Conservation (phyloP, 352 stramenopile genomes). For the Pythium vanterpoolii region DNA sequence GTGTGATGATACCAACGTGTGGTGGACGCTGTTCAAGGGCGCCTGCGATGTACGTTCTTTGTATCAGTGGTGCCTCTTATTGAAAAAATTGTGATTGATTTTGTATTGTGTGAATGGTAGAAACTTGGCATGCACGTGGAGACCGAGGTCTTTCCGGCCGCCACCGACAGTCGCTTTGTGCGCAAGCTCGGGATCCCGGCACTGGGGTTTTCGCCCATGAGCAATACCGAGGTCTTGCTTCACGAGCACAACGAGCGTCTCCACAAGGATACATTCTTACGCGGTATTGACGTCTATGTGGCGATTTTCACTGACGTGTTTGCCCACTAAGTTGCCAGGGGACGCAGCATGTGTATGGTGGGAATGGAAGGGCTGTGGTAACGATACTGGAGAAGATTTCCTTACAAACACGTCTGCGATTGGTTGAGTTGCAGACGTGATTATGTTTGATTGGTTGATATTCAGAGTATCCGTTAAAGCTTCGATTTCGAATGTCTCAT, state of each 20-base stretch:
- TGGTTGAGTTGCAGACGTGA: not conserved
- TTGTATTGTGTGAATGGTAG: conserved; percentile 16
- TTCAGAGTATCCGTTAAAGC: not conserved
- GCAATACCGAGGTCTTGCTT: conserved; percentile 92
- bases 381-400: not conserved
- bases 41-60: conserved; percentile 31
- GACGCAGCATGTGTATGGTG: too few relatives aligned
- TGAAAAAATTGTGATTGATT: not conserved
- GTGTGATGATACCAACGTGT: conserved; percentile 48
- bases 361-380: not conserved
- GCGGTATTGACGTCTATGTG: conserved; percentile 90
- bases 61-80: not conserved
- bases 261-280: conserved; percentile 88
- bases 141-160: conserved; percentile 93
- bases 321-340: conserved; percentile 13
- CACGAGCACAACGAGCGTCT: conserved; percentile 97
- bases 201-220: conserved; percentile 94
- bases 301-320: conserved; percentile 56
- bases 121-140: conserved; percentile 60
- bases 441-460: not conserved
- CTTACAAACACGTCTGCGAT: not conserved
- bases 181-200: conserved; percentile 88
- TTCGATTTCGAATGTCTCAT: conserved; percentile 13
- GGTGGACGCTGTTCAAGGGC: conserved; percentile 59
- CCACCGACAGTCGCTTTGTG: conserved; percentile 93